Evolutionary conservation across 1,139 yeast species (phyloP), one percentile per base, ranked within the genome.

Genomic region (Torulaspora globosa): DNA sequence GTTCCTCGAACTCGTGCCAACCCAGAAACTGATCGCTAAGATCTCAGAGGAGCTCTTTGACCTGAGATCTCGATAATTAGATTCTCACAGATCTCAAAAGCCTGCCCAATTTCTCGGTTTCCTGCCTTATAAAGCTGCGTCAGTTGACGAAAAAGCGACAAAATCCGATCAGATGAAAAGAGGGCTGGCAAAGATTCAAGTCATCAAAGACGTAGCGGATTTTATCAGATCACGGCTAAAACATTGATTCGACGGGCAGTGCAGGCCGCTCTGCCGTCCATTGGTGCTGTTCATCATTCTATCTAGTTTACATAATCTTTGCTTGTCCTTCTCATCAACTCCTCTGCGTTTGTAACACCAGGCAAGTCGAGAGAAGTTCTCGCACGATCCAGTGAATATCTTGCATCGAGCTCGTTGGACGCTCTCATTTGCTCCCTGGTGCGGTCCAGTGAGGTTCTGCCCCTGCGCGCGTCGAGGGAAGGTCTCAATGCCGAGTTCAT

Each of bases 291-390:
- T 16, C 23, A 31, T 31, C 23, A 9, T 8, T 31, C 21, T 19
- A 16, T 24, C 19, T 44, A 47, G 24, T 48, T 44, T 44, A 41
- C 36, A 38, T 44, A 41, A 26, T 39, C 41, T 31, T 46, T 60
- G 53, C 55, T 64, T 14, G 50, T 49, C 27, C 50, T 62, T 27
- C 48, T 63, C 56, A 69, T 51, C 39, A 69, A 48, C 1, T 59
- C 50, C 18, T 58, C 61, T 1, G 72, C 72, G 42, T 60, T 63
- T 0, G 71, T 68, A 27, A 68, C 54, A 12, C 72, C 72, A 5
- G 72, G 72, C 27, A 69, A 50, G n/a, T 69, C 72, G 27, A 68
- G 51, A 5, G 72, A 69, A 1, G 65, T 52, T 53, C 71, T 62
- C 2, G 71, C 71, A 38, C 67, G 62, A 37, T 69, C 72, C 27